These are phyloP conservation scores for Fraxinus platypoda DNA, from an alignment of 305 asterid species.

Conservation along the genomic window DNA sequence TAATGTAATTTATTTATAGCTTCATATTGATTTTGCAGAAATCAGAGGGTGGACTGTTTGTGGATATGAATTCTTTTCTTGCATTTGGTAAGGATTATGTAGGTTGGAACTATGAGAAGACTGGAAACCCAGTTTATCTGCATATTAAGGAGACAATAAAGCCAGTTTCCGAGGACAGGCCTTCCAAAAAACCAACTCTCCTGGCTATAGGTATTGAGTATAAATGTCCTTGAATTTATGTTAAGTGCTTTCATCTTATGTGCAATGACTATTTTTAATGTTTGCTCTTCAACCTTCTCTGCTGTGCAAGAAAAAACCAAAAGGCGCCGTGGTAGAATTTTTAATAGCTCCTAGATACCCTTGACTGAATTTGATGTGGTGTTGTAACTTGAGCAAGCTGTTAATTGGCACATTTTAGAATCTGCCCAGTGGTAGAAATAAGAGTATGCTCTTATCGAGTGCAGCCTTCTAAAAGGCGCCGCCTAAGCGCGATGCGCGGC, in stretches of 20 bases:
- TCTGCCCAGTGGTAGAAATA: conserved; percentile 11
- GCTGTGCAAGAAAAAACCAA: background rate
- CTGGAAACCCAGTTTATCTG: conserved; percentile 83
- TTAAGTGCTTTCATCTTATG: conserved; percentile 3
- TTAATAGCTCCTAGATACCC: background rate
- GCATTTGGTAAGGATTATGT: conserved; percentile 95
- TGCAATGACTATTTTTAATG: background rate
- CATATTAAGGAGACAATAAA: conserved; percentile 72
- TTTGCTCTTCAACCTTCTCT: background rate
- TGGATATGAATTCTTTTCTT: conserved; percentile 86
- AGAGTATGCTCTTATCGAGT: conserved; percentile 1
- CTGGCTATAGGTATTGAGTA: conserved; percentile 76
- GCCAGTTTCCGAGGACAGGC: conserved; percentile 84
- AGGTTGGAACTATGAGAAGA: conserved; percentile 88
- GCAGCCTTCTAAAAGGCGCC: background rate
- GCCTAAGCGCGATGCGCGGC: no score
- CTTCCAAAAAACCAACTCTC: conserved; percentile 88
- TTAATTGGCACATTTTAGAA: background rate
- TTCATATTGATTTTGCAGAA: conserved; percentile 42
- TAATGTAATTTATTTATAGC: background rate
- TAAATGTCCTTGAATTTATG: background rate
- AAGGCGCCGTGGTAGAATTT: no score
- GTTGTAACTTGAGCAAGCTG: background rate
- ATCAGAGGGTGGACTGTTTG: conserved; percentile 86
- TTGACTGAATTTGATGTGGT: background rate